Base-by-base conservation (phyloP, 2,329 filamentous ascomycete genomes). In the Seiridium unicorne region DNA sequence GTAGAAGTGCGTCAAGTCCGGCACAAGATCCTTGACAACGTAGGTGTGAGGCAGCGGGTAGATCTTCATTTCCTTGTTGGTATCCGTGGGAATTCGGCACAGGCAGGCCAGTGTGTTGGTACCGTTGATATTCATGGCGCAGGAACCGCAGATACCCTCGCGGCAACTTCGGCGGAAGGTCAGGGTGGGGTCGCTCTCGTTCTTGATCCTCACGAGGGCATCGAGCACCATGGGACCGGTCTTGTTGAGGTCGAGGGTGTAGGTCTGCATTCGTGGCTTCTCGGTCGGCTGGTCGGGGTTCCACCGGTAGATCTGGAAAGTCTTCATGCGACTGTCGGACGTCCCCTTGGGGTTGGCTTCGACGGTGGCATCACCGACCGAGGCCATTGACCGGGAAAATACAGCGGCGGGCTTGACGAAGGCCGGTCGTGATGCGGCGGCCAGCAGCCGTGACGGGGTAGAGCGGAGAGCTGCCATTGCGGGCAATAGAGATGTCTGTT, bases 121-220 rank as follows among this genome's bases (percentile, higher is more conserved):
- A 76, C 95, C 95, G 77, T 98, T 96, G 76, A 99, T 98, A 84
- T 99, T 99, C 95, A 99, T 99, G 68, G 95, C 95, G 76, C 95
- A 99, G 78, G 92, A 96, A 68, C 95, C 95, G 75, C 95, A 99
- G 73, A 99, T 99, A 69, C 95, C 95, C 85, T 99, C 95, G 80
- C 95, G 86, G 82, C 95, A 99, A 78, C 91, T 96, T 77, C 95
- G 82, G 75, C 95, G 87, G 85, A 99, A 99, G 58, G 95, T 98
- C 72, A 99, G 80, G 51, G 95, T 98, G 56, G 95, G 93, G 78
- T 99, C 95, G 65, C 96, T 79, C 85, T 99, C 95, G 79, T 99
- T 99, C 90, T 99, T 99, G 81, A 99, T 97, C 71, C 94, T 85
- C 77, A 99, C 95, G 71, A 99, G 82, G 60, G 95, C 95, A 77